Base-by-base conservation (phyloP, 805 yeast species). In the Yarrowia bubula region DNA sequence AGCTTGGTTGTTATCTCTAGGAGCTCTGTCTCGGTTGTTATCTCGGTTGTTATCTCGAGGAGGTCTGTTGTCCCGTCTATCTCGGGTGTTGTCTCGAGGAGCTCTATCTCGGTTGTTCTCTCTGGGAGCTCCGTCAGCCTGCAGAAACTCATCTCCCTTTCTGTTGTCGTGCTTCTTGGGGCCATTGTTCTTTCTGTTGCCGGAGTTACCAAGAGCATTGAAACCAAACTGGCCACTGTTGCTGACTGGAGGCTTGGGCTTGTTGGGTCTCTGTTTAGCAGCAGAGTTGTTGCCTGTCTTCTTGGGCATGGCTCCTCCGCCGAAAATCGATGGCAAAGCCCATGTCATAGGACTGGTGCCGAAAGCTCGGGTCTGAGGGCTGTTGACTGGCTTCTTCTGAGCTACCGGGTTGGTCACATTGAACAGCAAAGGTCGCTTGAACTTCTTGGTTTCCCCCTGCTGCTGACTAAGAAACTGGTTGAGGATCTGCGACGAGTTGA, bases 171-270 rank as follows among this genome's bases (percentile, higher is more conserved):
- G 55, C 17, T 48, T 33, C 31, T 28, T 28, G 18, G 28, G 42
- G 47, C 13, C n/a, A 5, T 6, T 4, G 17, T 18, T 42, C 32
- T 13, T 22, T 31, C 5, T 14, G 17, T n/a, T 18, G 17, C n/a
- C n/a, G n/a, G n/a, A n/a, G 3, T 22, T 22, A n/a, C 61, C 61
- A 0, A 41, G 61, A 11, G 47, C 61, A 8, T 55, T 55, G 39
- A 41, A 55, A 7, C 61, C 61, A 28, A 55, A 55, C 41, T 18
- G 41, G 10, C 41, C n/a, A 14, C n/a, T 15, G 31, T 17, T 55
- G 46, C 47, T 31, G 31, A 55, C 61, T 5, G 61, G 61, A 9
- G 61, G 61, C 31, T 31, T 55, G 28, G 33, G n/a, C 14, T 22
- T 38, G 18, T 46, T 31, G 32, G 15, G 44, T 15, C 22, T 35